Evolutionary conservation across 2,329 filamentous ascomycete genomes (phyloP).

Genomic region (Cordyceps militaris): DNA sequence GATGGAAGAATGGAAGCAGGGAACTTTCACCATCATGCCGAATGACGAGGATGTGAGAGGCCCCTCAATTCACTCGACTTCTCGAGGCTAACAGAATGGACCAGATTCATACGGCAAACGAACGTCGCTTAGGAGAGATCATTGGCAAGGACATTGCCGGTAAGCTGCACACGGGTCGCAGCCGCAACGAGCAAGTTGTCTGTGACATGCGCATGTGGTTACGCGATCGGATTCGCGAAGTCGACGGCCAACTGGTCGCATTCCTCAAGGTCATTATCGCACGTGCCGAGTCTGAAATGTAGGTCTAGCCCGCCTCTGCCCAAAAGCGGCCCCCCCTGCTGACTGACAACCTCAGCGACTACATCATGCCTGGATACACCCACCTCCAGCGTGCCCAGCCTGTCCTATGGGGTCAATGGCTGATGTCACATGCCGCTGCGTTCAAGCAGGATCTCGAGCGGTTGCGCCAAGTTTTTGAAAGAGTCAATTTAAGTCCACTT

Average conservation of each 20-base stretch:
- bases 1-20: constrained; percentile 46
- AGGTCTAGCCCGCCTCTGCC: constrained; percentile 11
- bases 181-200: constrained; percentile 83
- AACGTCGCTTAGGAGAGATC: constrained; percentile 70
- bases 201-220: constrained; percentile 90
- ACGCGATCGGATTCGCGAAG: constrained; percentile 61
- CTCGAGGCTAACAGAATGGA: constrained; percentile 16
- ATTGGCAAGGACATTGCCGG: constrained; percentile 80
- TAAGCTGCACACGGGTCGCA: constrained; percentile 83
- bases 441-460: constrained; percentile 72
- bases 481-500: constrained; percentile 62
- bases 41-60: constrained; percentile 46
- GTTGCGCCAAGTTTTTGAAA: constrained; percentile 61
- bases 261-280: constrained; percentile 62
- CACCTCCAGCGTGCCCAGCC: constrained; percentile 78
- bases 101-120: constrained; percentile 58
- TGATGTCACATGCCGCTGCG: constrained; percentile 65
- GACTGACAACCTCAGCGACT: constrained; percentile 34
- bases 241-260: constrained; percentile 61
- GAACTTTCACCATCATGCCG: constrained; percentile 45
- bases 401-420: constrained; percentile 75
- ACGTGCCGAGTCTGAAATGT: constrained; percentile 65
- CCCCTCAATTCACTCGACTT: constrained; percentile 10
- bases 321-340: constrained; percentile 11
- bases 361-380: constrained; percentile 82